Conservation (phyloP, 306 rosid genomes). For the Calophaca sinica region DNA sequence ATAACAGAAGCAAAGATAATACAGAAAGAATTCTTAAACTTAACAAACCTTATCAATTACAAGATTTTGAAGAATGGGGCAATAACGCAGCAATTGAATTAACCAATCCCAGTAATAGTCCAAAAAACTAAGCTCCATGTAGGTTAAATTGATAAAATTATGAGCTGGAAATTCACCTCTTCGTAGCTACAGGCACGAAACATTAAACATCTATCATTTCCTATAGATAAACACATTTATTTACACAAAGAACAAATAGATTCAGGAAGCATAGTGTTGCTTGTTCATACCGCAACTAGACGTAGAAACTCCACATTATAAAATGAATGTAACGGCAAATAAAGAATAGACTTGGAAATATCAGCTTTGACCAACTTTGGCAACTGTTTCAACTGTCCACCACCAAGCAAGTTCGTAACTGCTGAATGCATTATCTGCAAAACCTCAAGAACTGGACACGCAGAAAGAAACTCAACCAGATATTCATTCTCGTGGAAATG, state of each 20-base stretch:
- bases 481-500: fast-evolving
- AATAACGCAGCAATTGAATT: not conserved
- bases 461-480: not conserved
- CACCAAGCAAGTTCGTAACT: too few species aligned
- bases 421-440: too few species aligned
- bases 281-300: not conserved
- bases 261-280: not conserved
- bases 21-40: not conserved
- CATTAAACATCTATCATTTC: not conserved
- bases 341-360: not conserved
- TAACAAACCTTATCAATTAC: not conserved
- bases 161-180: not conserved
- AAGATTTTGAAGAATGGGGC: conserved; percentile 6
- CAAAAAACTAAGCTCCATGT: not conserved
- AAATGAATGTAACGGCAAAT: not conserved
- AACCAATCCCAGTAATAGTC: not conserved
- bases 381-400: not conserved
- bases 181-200: not conserved
- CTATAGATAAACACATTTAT: too few species aligned
- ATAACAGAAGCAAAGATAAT: not conserved
- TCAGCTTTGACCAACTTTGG: not conserved
- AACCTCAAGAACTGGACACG: not conserved
- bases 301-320: not conserved
- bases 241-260: not conserved
- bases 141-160: not conserved